Conservation (phyloP, 352 stramenopile genomes). For the Phytophthora boehmeriae region DNA sequence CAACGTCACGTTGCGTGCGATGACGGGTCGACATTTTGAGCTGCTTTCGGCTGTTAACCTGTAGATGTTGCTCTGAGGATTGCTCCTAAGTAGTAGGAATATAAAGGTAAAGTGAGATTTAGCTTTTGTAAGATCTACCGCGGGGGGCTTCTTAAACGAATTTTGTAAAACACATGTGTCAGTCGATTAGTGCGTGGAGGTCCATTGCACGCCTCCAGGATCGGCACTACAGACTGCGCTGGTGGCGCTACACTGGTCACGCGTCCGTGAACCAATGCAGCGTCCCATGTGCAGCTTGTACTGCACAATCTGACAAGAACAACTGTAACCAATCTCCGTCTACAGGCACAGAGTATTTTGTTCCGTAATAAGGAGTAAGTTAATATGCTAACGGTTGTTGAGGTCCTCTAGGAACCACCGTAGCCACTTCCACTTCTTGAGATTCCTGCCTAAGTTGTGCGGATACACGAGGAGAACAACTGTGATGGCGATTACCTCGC, state of each 20-base stretch:
- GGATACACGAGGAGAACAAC: too few relatives aligned
- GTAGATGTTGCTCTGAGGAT: not conserved
- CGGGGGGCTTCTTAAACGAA: too few relatives aligned
- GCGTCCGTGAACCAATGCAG: not conserved
- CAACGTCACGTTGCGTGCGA: not conserved
- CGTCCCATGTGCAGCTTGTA: not conserved
- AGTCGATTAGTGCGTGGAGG: not conserved
- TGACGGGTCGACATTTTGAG: not conserved
- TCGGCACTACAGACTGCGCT: not conserved
- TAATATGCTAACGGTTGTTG: too few relatives aligned
- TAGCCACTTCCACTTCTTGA: too few relatives aligned
- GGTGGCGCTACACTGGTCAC: not conserved
- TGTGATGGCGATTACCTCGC: too few relatives aligned
- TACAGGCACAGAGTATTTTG: too few relatives aligned
- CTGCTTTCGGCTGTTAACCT: not conserved
- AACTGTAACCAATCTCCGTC: too few relatives aligned
- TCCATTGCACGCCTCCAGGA: not conserved
- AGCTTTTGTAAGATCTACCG: not conserved
- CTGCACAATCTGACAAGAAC: not conserved
- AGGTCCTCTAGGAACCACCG: too few relatives aligned
- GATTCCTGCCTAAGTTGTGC: too few relatives aligned
- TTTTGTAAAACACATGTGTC: too few relatives aligned
- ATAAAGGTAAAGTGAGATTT: not conserved
- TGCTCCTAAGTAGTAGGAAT: not conserved
- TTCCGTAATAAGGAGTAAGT: too few relatives aligned